Conservation (phyloP, 1,139 yeast species). For the Taphrina confusa region DNA sequence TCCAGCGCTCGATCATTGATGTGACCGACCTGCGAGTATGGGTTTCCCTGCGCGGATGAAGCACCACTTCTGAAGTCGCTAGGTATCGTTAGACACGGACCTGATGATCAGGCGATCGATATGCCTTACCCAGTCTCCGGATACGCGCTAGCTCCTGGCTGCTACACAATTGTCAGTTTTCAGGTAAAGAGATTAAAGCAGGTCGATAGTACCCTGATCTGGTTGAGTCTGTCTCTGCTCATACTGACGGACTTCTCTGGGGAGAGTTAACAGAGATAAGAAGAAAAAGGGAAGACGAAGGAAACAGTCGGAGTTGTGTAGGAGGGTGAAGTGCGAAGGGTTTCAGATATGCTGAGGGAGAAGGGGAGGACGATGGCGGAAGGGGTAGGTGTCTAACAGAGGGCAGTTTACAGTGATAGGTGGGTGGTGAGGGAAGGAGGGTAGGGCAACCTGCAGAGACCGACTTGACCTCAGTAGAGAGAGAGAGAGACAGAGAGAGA, state of each 20-base stretch:
- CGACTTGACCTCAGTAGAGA: background rate
- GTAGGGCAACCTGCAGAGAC: too few species aligned
- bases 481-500: background rate
- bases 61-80: conserved; percentile 18
- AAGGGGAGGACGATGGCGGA: background rate
- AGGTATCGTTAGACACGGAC: background rate
- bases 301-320: background rate
- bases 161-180: conserved; percentile 1
- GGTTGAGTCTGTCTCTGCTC: conserved; percentile 31
- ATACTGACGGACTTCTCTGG: background rate
- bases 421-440: background rate
- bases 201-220: conserved; percentile 11
- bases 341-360: too few species aligned
- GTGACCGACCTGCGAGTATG: conserved; percentile 3
- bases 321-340: background rate
- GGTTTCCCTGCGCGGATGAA: conserved; percentile 3
- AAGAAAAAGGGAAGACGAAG: background rate
- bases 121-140: conserved; percentile 19
- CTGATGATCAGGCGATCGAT: background rate
- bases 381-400: background rate
- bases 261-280: background rate
- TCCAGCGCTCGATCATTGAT: conserved; percentile 19
- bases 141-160: conserved; percentile 16
- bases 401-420: background rate
- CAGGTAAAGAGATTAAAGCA: background rate